Evolutionary conservation across 331 rosid species (phyloP).

Genomic region (Acacia pycnantha): DNA sequence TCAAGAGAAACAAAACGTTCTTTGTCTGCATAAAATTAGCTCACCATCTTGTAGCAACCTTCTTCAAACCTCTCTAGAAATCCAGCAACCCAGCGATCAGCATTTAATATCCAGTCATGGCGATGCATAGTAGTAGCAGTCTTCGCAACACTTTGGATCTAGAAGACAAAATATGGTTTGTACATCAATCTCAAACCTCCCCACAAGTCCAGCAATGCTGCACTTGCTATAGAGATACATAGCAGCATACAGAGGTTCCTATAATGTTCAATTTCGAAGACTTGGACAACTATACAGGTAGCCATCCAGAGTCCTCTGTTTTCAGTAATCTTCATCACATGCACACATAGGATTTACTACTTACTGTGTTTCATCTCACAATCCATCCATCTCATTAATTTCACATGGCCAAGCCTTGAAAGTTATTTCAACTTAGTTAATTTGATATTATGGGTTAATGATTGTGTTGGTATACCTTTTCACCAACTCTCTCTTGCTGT

Average conservation of each 20-base stretch:
- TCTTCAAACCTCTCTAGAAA: constrained; percentile 18
- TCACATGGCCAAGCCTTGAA: not conserved
- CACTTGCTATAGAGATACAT: not conserved
- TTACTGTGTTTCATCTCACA: not conserved
- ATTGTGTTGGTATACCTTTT: constrained; percentile 52
- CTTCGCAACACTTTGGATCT: constrained; percentile 51
- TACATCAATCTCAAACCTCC: constrained; percentile 27
- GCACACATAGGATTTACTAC: not conserved
- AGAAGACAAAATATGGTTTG: constrained; percentile 16
- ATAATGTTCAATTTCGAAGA: not conserved
- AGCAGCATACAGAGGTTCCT: not conserved
- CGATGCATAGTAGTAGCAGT: not conserved
- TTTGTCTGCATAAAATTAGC: not conserved
- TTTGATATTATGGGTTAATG: not conserved
- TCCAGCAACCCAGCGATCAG: constrained; percentile 22
- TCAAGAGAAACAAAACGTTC: not conserved
- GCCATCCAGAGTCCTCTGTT: not conserved
- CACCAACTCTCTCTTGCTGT: constrained; percentile 88
- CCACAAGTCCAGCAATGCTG: not conserved
- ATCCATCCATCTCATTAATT: not conserved
- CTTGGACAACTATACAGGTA: not conserved
- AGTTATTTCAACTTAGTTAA: not conserved
- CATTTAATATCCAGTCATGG: not conserved
- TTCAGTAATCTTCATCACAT: not conserved
- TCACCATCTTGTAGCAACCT: constrained; percentile 19